These are phyloP conservation scores for Cucurbita argyrosperma DNA, from an alignment of 306 rosid genomes.

Conservation along the genomic window DNA sequence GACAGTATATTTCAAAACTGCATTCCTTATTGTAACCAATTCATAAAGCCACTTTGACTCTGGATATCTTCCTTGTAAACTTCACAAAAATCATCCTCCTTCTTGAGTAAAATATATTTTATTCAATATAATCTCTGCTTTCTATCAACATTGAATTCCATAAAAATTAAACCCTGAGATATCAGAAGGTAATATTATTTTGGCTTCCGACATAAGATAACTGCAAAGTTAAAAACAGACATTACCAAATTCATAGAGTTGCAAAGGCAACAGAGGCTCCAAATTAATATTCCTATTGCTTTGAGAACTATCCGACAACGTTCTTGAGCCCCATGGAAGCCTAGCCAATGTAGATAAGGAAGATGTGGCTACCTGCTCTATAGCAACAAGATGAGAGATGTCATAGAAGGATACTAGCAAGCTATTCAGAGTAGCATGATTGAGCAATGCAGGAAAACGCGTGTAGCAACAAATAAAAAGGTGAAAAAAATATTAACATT, in stretches of 20 bases:
- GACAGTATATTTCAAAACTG: not conserved
- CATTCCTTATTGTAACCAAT: not conserved
- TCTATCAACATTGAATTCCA: not conserved
- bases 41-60: not conserved
- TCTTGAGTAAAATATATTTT: not conserved
- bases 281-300: slow-evolving; percentile 16
- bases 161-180: not conserved
- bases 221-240: slow-evolving; percentile 4
- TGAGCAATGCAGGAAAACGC: not conserved
- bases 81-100: not conserved
- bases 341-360: slow-evolving; percentile 67
- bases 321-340: slow-evolving; percentile 76
- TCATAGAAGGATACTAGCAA: slow-evolving; percentile 11
- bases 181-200: not conserved
- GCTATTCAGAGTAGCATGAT: not conserved
- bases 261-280: slow-evolving; percentile 40
- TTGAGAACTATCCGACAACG: slow-evolving; percentile 16
- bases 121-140: not conserved
- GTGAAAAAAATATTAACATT: not conserved
- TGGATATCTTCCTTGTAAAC: not conserved
- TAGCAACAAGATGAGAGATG: slow-evolving; percentile 9
- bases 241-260: slow-evolving; percentile 87
- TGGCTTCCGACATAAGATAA: not conserved
- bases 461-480: not conserved
- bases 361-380: slow-evolving; percentile 46